Base-by-base conservation (phyloP, 768 basidiomycete species). In the Pleurotus pulmonarius region DNA sequence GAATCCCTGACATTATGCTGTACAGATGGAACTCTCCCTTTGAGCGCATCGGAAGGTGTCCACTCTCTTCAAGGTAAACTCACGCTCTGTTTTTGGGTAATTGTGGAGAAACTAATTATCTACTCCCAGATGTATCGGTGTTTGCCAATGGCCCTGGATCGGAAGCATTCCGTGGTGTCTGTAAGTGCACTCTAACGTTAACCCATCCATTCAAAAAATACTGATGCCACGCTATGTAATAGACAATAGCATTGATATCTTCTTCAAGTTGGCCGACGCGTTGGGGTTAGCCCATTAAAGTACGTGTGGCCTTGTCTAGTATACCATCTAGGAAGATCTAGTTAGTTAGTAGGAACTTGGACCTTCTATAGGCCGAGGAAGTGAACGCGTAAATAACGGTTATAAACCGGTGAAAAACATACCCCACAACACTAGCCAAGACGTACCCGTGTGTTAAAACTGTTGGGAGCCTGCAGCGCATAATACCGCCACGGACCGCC, bases 231-330 rank as follows among this genome's bases (percentile, higher is more conserved):
- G 20, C 49, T 43, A 3, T 44, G 15, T 15, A 15, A 25, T 53
- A 78, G 75, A 77, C 63, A 77, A 74, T 64, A 75, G 71, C 66
- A 69, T 75, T 57, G 75, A 78, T 55, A 69, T 73, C 39, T 75
- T 75, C 61, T 75, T 73, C 67, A 75, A 73, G 60, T 66, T 73
- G 43, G 73, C 72, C 7, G 73, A 73, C 58, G 70, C 70, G 3
- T 63, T 75, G 40, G 73, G 58, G 3, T 55, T 71, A 37, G 66
- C 51, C 16, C 16, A 51, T 9, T 34, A 34, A 34, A 34, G 29
- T 34, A 34, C 9, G 9, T 34, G 29, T 11, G 3, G 9, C 29
- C 6, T 34, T 8, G 29, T 34, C 29, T 34, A 9, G 9, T 34
- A 34, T 34, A 9, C 9, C 0, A 34, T 34, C 29, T 34, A 11